Evolutionary conservation across 306 rosid genomes (phyloP).

Genomic region (Citrullus mucosospermus): DNA sequence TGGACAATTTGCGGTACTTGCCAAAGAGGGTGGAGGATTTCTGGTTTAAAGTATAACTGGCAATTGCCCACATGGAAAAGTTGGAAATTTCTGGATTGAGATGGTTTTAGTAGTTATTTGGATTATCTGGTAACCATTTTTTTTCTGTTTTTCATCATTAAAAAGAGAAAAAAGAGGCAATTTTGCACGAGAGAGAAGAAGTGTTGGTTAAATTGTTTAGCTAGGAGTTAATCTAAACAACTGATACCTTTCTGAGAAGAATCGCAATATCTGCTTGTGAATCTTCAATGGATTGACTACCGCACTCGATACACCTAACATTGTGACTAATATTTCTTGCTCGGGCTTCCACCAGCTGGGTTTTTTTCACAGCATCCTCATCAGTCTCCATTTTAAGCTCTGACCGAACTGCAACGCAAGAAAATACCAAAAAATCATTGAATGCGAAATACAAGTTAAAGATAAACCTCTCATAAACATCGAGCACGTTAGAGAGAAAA

Average conservation of each 20-base stretch:
- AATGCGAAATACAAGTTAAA: neutral
- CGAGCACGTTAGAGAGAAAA: neutral
- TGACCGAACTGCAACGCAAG: neutral
- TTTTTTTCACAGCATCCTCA: slow-evolving; percentile 45
- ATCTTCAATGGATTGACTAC: slow-evolving; percentile 97
- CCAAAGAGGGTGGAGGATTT: neutral
- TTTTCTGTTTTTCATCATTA: neutral
- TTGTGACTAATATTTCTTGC: slow-evolving; percentile 88
- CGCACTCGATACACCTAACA: slow-evolving; percentile 92
- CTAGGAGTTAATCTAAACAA: neutral
- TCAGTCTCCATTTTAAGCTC: slow-evolving; percentile 44
- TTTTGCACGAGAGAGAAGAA: slow-evolving; percentile 5
- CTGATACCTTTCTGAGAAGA: slow-evolving; percentile 70
- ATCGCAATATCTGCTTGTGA: slow-evolving; percentile 85
- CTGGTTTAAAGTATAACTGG: neutral
- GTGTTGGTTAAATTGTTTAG: neutral
- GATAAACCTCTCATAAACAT: neutral
- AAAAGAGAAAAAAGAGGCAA: neutral
- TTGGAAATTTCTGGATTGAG: neutral
- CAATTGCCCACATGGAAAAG: neutral
- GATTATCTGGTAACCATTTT: no score
- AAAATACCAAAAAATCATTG: neutral
- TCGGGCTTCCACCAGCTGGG: slow-evolving; percentile 53
- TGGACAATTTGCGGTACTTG: neutral
- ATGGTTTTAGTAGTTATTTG: neutral